Base-by-base conservation (phyloP, 257 asterid genomes). In the Solanum chilense region DNA sequence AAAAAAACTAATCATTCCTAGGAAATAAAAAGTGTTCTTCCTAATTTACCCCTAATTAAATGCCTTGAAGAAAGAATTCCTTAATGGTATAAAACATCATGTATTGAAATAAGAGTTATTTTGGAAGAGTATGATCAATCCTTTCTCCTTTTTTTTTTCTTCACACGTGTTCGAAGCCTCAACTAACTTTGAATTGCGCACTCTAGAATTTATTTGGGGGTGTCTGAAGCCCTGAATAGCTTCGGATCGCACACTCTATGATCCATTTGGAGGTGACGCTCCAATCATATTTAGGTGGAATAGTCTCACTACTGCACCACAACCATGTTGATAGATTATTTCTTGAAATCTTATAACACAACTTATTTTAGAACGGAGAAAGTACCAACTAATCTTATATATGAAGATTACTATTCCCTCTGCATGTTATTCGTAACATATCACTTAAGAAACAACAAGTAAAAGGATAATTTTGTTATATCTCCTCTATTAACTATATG, bases 231-330 rank as follows among this genome's bases (percentile, higher is more conserved):
- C 4, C 41, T 23, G 6, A 1, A 9, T 52, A 52, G 16, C 21
- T 52, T 2, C 60, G 0, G 6, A 16, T 52, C 6, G 0, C 0
- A 1, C 9, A 52, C 9, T 52, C 9, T 49, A 49, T 21, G 21
- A 9, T 16, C 3, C 23, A 16, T 49, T 16, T 52, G 60, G 23
- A 6, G 9, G 62, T 16, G 62, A 49, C 9, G 5, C 0, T 49
- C 23, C 60, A 49, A 49, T 1, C 60, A 49, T 16, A 21, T 49
- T 6, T 6, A 52, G 10, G 62, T 52, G n/a, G 0, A 6, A 0
- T 10, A 52, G 0, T 18, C 1, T 9, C 23, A 18, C 62, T 3
- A 52, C 1, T 16, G 62, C 62, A 16, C 10, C 23, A 18, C 0
- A 52, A 52, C 60, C 60, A 16, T 52, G 23, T 6, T 52, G 60